A percentile compares a stretch with the other conserved stretches of the same genome.
phyloP scores from a whole-genome alignment of 768 basidiomycete genomes.

The Amanita fuliginea region DNA sequence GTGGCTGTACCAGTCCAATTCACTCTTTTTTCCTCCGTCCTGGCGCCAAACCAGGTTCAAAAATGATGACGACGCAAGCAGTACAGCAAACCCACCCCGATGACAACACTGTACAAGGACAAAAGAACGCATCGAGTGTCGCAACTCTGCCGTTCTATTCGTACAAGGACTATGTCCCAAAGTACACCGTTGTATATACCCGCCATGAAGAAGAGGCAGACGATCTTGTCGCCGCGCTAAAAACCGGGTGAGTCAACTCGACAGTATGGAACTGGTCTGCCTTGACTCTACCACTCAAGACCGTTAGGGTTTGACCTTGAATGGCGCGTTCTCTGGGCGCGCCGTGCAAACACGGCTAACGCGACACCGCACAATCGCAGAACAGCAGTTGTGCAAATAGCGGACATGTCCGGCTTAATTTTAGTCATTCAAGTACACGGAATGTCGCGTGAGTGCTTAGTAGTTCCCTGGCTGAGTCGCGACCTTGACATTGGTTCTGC shows the following conservation, averaged over 20 bases:
- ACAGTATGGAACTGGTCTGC: not conserved
- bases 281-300: slow-evolving; percentile 5
- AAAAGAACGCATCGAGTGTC: not conserved
- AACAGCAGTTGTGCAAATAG: slow-evolving; percentile 21
- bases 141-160: slow-evolving; percentile 14
- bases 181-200: slow-evolving; percentile 17
- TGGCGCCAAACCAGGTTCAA: not conserved
- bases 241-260: slow-evolving; percentile 13
- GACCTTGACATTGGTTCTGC: not conserved
- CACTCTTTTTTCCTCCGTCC: not conserved
- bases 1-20: not conserved
- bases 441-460: slow-evolving; percentile 18
- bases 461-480: not conserved
- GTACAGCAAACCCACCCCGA: no score
- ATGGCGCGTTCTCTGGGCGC: slow-evolving; percentile 17
- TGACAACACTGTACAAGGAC: not conserved
- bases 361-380: slow-evolving; percentile 10
- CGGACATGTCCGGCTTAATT: slow-evolving; percentile 19
- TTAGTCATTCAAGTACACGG: slow-evolving; percentile 19
- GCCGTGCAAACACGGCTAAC: not conserved
- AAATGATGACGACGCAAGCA: not conserved
- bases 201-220: slow-evolving; percentile 19
- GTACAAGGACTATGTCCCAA: slow-evolving; percentile 18
- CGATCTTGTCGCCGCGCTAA: slow-evolving; percentile 17
- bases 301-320: slow-evolving; percentile 24